Evolutionary conservation across 2,329 filamentous ascomycete genomes (phyloP).

Genomic region (Rhytidhysteron rufulum): DNA sequence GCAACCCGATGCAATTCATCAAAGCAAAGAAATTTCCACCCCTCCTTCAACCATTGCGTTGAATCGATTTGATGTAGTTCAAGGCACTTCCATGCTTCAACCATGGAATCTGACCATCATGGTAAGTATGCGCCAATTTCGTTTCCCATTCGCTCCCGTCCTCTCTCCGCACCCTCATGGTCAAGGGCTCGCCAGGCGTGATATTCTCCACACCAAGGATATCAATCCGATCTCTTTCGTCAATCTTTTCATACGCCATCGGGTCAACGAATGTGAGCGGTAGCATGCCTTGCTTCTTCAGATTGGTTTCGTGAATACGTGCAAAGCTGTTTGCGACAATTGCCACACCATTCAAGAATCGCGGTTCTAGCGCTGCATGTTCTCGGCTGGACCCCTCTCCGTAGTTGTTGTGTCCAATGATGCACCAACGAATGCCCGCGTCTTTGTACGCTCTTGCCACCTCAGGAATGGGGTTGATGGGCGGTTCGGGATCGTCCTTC

Average conservation of each 20-base stretch:
- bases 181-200: slow-evolving; percentile 87
- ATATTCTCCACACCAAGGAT: slow-evolving; percentile 85
- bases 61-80: no score
- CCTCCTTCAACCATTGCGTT: no score
- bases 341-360: slow-evolving; percentile 92
- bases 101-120: slow-evolving; percentile 96
- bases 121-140: slow-evolving; percentile 92
- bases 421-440: slow-evolving; percentile 94
- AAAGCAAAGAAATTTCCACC: no score
- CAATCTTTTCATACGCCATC: slow-evolving; percentile 96
- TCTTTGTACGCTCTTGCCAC: slow-evolving; percentile 98
- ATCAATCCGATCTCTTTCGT: slow-evolving; percentile 88
- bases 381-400: slow-evolving; percentile 97
- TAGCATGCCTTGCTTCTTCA: slow-evolving; percentile 99
- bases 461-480: slow-evolving; percentile 73
- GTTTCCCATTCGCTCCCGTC: slow-evolving; percentile 76
- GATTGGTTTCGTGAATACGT: slow-evolving; percentile 99
- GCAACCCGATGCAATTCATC: no score
- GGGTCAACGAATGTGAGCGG: slow-evolving; percentile 92
- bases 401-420: slow-evolving; percentile 99
- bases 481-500: slow-evolving; percentile 76
- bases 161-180: slow-evolving; percentile 87
- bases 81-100: slow-evolving; percentile 97
- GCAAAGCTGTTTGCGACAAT: slow-evolving; percentile 96
- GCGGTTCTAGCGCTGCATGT: slow-evolving; percentile 95